phyloP scores from a whole-genome alignment of 1,284 basidiomycete species.

The Tremellales sp. region DNA sequence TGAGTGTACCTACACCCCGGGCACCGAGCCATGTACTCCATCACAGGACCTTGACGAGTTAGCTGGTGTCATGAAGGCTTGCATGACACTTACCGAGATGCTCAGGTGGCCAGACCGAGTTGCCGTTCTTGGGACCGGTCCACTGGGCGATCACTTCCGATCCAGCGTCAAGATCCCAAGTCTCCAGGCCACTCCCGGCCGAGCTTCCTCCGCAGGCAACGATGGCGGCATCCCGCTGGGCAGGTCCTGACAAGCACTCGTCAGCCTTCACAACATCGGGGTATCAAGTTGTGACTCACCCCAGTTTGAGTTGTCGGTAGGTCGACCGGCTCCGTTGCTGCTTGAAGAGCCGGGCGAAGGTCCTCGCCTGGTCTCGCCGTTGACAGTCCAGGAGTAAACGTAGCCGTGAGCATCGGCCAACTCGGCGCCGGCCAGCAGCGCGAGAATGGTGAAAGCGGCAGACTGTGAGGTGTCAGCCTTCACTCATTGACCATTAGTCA shows the following conservation, averaged over 20 bases:
- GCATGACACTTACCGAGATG: not conserved
- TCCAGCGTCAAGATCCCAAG: constrained; percentile 18
- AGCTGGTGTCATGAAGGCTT: not conserved
- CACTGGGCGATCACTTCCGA: constrained; percentile 16
- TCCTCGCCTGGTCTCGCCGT: constrained; percentile 9
- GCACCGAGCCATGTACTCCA: constrained; percentile 24
- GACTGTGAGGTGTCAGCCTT: not conserved
- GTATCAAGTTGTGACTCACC: constrained; percentile 5
- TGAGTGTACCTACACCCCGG: constrained; percentile 3
- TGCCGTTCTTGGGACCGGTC: constrained; percentile 11
- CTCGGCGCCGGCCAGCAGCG: not conserved
- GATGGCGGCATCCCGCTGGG: constrained; percentile 14
- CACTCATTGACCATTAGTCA: not conserved
- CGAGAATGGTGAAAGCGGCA: not conserved
- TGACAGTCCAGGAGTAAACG: constrained; percentile 11
- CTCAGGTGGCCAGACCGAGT: constrained; percentile 1
- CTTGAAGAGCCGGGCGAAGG: constrained; percentile 12
- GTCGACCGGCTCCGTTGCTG: constrained; percentile 13
- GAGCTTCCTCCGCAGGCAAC: constrained; percentile 21
- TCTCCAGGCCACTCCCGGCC: constrained; percentile 12
- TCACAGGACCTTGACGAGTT: constrained; percentile 10
- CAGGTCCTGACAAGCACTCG: constrained; percentile 11
- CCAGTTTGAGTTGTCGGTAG: constrained; percentile 17
- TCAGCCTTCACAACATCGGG: not conserved
- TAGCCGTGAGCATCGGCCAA: constrained; percentile 19